Conservation (phyloP, 2,329 filamentous ascomycete genomes). For the Camptophora hylomeconis region DNA sequence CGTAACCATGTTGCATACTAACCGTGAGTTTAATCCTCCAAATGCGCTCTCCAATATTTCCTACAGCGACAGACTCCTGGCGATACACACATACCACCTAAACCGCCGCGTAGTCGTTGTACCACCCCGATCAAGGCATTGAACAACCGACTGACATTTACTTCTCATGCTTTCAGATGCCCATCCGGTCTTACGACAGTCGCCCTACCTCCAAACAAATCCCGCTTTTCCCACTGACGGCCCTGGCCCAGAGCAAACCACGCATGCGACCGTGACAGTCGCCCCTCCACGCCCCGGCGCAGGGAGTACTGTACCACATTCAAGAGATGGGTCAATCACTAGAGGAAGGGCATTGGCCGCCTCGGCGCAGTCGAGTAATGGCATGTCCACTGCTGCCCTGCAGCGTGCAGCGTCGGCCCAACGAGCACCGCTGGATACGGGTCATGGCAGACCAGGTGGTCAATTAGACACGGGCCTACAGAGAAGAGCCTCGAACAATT, state of each 20-base stretch:
- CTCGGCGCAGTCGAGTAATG: too few relatives aligned
- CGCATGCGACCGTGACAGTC: constrained; percentile 6
- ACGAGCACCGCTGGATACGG: too few relatives aligned
- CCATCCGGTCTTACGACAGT: constrained; percentile 10
- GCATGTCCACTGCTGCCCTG: constrained; percentile 24
- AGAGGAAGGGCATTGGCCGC: constrained; percentile 31
- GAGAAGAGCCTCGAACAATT: constrained; percentile 40
- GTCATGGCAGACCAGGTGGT: neutral
- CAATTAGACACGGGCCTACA: constrained; percentile 27
- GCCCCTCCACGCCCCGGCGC: constrained; percentile 22
- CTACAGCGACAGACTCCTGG: neutral
- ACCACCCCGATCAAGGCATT: too few relatives aligned
- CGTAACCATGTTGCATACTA: constrained; percentile 17
- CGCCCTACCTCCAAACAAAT: too few relatives aligned
- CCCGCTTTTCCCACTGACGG: constrained; percentile 9
- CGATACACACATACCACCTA: constrained; percentile 1
- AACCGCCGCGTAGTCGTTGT: neutral
- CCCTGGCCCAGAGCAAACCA: constrained; percentile 13
- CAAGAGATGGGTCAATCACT: constrained; percentile 30
- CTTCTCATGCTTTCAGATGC: constrained; percentile 12
- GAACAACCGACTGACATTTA: too few relatives aligned
- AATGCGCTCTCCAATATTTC: neutral
- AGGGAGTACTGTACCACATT: constrained; percentile 27
- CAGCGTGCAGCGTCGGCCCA: too few relatives aligned
- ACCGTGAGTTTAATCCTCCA: constrained; percentile 10